Evolutionary conservation across 2,329 filamentous ascomycete genomes (phyloP).

Genomic region (Pyricularia sp.): DNA sequence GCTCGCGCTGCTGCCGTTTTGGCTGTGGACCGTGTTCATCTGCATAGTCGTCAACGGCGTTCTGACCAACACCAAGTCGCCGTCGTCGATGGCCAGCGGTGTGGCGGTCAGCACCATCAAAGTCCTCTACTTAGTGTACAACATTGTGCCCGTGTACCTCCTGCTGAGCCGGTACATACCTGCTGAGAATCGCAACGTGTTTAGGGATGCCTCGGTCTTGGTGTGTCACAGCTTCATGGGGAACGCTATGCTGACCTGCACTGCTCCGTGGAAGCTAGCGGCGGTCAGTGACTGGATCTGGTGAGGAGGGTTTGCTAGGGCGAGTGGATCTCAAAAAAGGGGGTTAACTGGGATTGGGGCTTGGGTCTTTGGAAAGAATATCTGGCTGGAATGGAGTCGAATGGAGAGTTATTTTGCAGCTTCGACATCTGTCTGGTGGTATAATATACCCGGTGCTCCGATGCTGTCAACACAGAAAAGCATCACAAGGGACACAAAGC

Average conservation of each 20-base stretch:
- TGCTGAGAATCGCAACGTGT: not conserved
- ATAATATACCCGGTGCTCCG: not conserved
- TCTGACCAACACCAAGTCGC: not conserved
- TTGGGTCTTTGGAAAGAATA: not conserved
- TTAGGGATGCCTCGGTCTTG: not conserved
- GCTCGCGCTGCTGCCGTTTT: not conserved
- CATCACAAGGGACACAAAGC: not conserved
- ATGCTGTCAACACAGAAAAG: not conserved
- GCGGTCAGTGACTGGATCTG: not conserved
- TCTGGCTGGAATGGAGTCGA: not conserved
- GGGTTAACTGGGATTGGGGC: not conserved
- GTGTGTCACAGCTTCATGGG: not conserved
- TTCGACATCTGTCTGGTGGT: not conserved
- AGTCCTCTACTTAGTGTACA: not conserved
- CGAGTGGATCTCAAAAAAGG: too few species aligned
- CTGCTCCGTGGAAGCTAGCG: not conserved
- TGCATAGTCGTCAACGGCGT: not conserved
- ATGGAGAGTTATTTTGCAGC: not conserved
- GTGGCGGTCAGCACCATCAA: not conserved
- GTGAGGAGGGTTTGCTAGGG: not conserved
- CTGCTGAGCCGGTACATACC: not conserved
- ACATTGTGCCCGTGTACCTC: not conserved
- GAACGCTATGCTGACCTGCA: not conserved
- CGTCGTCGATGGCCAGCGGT: not conserved
- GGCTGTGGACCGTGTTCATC: not conserved